Conservation (phyloP, 352 stramenopile species). For the Phytophthora pini region DNA sequence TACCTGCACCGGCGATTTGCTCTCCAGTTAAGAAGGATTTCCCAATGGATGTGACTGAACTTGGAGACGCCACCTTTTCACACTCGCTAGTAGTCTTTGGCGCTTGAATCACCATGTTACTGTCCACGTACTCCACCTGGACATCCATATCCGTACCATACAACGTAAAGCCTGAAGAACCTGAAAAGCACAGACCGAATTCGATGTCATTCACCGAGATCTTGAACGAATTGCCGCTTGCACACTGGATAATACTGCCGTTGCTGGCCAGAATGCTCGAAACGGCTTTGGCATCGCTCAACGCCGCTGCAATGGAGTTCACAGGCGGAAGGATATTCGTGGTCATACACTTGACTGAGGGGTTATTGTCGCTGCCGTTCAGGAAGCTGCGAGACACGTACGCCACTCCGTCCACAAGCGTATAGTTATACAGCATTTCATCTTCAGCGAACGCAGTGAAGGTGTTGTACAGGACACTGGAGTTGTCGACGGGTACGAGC, state of each 20-base stretch:
- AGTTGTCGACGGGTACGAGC: slow-evolving; percentile 13
- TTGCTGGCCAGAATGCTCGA: slow-evolving; percentile 15
- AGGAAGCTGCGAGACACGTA: slow-evolving; percentile 18
- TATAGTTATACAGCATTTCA: slow-evolving; percentile 33
- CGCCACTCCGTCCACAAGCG: slow-evolving; percentile 32
- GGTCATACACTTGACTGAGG: slow-evolving; percentile 18
- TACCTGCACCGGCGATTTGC: slow-evolving; percentile 1
- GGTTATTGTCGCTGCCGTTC: slow-evolving; percentile 4
- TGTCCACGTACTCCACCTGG: slow-evolving; percentile 29
- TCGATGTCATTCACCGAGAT: slow-evolving; percentile 37
- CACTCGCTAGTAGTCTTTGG: slow-evolving; percentile 18
- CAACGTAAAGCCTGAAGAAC: slow-evolving; percentile 32
- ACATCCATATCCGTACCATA: slow-evolving; percentile 42
- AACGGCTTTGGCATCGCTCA: slow-evolving; percentile 27
- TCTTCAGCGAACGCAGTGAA: slow-evolving; percentile 33
- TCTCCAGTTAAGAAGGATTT: slow-evolving; percentile 31
- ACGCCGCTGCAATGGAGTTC: slow-evolving; percentile 29
- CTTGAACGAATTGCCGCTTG: slow-evolving; percentile 32
- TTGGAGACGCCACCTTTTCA: slow-evolving; percentile 12
- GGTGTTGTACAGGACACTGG: slow-evolving; percentile 41
- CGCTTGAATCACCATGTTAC: slow-evolving; percentile 11
- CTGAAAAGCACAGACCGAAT: slow-evolving; percentile 46
- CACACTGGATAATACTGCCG: slow-evolving; percentile 27
- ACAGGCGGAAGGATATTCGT: slow-evolving; percentile 26
- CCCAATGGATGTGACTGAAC: slow-evolving; percentile 19